Evolutionary conservation across 352 stramenopile genomes (phyloP).

Genomic region (Pythium chondricola): DNA sequence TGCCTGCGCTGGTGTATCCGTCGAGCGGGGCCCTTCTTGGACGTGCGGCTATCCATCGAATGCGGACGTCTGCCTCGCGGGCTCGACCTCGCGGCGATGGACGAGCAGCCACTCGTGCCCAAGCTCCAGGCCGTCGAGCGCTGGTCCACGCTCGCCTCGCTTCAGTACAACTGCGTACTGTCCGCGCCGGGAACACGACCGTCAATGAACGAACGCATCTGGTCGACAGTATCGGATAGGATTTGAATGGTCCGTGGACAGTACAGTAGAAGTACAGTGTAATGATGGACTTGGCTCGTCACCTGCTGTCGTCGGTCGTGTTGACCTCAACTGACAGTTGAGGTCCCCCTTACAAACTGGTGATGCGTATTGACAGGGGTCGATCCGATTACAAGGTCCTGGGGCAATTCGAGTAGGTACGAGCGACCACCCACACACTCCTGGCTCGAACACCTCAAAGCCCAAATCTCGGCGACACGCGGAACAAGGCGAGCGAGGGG

Average conservation of each 20-base stretch:
- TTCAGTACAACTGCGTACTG: conserved; percentile 6
- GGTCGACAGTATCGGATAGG: neutral
- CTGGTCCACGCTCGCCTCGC: conserved; percentile 4
- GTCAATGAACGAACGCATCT: neutral
- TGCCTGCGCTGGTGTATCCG: conserved; percentile 3
- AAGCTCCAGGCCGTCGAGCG: conserved; percentile 8
- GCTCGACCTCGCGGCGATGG: conserved; percentile 1
- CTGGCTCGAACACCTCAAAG: too few relatives aligned
- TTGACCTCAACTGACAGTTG: neutral
- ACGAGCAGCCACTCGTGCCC: conserved; percentile 1
- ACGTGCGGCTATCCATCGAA: conserved; percentile 2
- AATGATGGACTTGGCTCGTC: too few relatives aligned
- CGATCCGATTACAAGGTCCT: neutral
- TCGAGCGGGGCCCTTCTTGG: neutral
- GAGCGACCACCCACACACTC: neutral
- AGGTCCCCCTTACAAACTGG: neutral
- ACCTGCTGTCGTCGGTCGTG: neutral
- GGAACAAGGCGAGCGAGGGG: too few relatives aligned
- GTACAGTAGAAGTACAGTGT: too few relatives aligned
- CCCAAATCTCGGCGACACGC: too few relatives aligned
- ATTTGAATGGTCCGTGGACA: too few relatives aligned
- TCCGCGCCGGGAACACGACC: neutral
- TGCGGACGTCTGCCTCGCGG: neutral
- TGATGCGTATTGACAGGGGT: neutral
- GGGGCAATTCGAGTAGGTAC: neutral